Evolutionary conservation across 192 early-diverging fungal species (phyloP).

Genomic region (Coemansia sp.): DNA sequence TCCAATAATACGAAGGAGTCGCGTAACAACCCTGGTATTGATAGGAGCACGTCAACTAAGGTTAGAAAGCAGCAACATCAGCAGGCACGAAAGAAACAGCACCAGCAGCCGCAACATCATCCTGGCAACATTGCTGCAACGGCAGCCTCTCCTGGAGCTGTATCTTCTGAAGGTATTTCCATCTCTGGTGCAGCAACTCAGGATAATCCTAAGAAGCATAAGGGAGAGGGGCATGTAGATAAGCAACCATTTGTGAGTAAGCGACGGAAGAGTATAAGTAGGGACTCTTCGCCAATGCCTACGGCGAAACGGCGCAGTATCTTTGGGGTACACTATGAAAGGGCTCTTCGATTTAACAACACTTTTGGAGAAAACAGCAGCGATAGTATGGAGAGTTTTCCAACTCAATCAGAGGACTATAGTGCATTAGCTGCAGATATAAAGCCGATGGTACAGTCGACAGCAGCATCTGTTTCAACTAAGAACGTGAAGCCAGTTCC

Average conservation of each 20-base stretch:
- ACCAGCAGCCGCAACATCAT: neutral
- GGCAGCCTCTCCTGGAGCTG: neutral
- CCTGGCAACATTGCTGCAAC: neutral
- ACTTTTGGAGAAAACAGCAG: neutral
- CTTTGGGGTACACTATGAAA: conserved; percentile 5
- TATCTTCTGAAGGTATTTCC: neutral
- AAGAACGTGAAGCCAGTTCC: neutral
- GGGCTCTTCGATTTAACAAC: neutral
- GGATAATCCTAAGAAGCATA: neutral
- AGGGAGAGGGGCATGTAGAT: neutral
- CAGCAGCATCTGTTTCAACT: neutral
- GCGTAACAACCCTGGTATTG: neutral
- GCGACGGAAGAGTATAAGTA: neutral
- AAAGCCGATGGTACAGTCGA: neutral
- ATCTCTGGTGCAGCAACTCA: neutral
- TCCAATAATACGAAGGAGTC: neutral
- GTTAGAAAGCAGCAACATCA: neutral
- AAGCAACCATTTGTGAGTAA: neutral
- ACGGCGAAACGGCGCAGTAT: conserved; percentile 2
- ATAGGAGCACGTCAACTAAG: neutral
- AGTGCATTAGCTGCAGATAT: neutral
- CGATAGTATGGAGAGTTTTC: neutral
- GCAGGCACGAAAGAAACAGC: neutral
- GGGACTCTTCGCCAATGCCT: neutral
- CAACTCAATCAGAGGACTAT: neutral